These are phyloP conservation scores for Schwanniomyces occidentalis DNA, from an alignment of 805 yeast genomes.

Conservation along the genomic window DNA sequence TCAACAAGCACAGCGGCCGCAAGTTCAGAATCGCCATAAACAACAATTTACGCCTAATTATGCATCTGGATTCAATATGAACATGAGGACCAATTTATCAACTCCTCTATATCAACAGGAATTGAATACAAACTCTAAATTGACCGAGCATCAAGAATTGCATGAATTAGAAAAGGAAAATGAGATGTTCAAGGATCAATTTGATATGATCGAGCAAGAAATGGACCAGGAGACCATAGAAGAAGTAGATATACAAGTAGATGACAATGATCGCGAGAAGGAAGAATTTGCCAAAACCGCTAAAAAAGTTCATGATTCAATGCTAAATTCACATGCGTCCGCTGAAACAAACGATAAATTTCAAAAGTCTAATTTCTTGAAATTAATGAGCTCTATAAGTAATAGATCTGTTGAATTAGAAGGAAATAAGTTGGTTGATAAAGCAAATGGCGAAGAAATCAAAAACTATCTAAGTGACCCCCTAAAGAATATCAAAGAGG, in stretches of 20 bases:
- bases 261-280: constrained; percentile 22
- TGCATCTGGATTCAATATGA: constrained; percentile 12
- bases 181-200: constrained; percentile 28
- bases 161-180: constrained; percentile 27
- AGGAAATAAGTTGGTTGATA: constrained; percentile 39
- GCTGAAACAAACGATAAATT: constrained; percentile 30
- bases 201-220: constrained; percentile 34
- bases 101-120: constrained; percentile 12
- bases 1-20: constrained; percentile 12
- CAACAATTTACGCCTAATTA: constrained; percentile 6
- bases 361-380: constrained; percentile 36
- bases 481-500: constrained; percentile 9
- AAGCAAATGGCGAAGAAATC: constrained; percentile 35
- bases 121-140: constrained; percentile 6
- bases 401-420: constrained; percentile 39
- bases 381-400: constrained; percentile 40
- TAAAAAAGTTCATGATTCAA: constrained; percentile 30
- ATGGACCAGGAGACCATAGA: constrained; percentile 11
- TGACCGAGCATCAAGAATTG: constrained; percentile 27
- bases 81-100: constrained; percentile 20
- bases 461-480: constrained; percentile 23
- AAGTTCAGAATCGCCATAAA: constrained; percentile 7
- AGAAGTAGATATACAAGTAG: constrained; percentile 7
- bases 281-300: constrained; percentile 43
- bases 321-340: constrained; percentile 17